Evolutionary conservation across 768 basidiomycete genomes (phyloP).

Genomic region (Macrolepiota fuliginosa): DNA sequence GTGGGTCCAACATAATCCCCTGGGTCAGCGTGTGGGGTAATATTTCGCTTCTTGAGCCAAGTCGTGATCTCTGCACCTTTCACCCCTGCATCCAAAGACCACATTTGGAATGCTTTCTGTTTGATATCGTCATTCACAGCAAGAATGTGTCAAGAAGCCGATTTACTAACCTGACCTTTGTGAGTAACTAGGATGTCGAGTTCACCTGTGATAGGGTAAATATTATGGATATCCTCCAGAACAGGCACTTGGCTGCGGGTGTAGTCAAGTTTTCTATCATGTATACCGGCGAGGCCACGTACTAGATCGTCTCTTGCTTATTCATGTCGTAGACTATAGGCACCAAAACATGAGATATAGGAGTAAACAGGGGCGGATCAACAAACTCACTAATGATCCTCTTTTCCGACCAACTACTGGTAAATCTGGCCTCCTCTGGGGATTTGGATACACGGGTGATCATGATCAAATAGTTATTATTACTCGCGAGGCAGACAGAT

Average conservation of each 20-base stretch:
- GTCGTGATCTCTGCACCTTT: no score
- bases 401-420: conserved; percentile 6
- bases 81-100: conserved; percentile 9
- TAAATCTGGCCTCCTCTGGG: neutral
- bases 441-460: no score
- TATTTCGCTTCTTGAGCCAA: neutral
- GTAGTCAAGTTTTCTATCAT: neutral
- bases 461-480: conserved; percentile 3
- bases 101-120: conserved; percentile 9
- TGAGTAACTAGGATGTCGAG: conserved; percentile 10
- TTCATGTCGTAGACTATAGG: conserved; percentile 7
- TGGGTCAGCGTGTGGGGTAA: neutral
- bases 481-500: neutral
- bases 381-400: neutral
- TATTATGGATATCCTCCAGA: no score
- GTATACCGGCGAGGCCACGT: neutral
- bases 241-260: no score
- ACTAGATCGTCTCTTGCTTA: conserved; percentile 4
- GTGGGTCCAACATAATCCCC: conserved; percentile 3
- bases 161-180: conserved; percentile 2
- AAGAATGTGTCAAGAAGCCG: neutral
- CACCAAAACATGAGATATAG: no score
- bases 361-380: neutral
- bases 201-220: conserved; percentile 1
- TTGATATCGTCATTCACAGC: neutral